phyloP scores from a whole-genome alignment of 1,139 yeast species.

The Hyphopichia khmerensis region DNA sequence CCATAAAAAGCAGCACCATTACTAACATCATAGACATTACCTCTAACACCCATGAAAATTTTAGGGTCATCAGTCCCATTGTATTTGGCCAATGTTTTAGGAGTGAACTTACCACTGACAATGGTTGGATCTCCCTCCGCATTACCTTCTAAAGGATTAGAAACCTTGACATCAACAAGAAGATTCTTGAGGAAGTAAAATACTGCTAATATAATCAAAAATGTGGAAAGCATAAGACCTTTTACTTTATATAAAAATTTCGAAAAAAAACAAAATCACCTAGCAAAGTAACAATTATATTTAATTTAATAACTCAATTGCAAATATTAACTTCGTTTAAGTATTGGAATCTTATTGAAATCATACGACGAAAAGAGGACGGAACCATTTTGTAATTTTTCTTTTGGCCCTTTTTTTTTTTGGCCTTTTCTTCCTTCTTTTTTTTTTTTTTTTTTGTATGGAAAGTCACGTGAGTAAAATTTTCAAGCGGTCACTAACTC shows the following conservation, averaged over 20 bases:
- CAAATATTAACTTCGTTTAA: no score
- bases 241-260: neutral
- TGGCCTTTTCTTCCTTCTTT: no score
- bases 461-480: no score
- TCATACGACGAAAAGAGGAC: no score
- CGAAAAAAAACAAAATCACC: no score
- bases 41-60: slow-evolving; percentile 80
- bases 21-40: slow-evolving; percentile 83
- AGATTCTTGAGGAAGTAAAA: slow-evolving; percentile 22
- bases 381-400: neutral
- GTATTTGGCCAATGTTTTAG: slow-evolving; percentile 65
- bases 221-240: slow-evolving; percentile 20
- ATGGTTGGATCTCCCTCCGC: slow-evolving; percentile 49
- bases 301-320: no score
- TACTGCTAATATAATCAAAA: slow-evolving; percentile 22
- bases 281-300: no score
- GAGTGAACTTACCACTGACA: slow-evolving; percentile 80
- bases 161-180: slow-evolving; percentile 15
- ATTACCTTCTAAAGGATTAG: slow-evolving; percentile 14
- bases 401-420: neutral
- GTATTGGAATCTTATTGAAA: neutral
- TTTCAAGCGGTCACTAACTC: no score
- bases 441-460: no score
- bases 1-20: slow-evolving; percentile 87
- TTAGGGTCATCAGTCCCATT: slow-evolving; percentile 79